Evolutionary conservation across 2,329 filamentous ascomycete species (phyloP), one percentile per base, ranked within the genome.

Genomic region (Tolypocladium ophioglossoides): DNA sequence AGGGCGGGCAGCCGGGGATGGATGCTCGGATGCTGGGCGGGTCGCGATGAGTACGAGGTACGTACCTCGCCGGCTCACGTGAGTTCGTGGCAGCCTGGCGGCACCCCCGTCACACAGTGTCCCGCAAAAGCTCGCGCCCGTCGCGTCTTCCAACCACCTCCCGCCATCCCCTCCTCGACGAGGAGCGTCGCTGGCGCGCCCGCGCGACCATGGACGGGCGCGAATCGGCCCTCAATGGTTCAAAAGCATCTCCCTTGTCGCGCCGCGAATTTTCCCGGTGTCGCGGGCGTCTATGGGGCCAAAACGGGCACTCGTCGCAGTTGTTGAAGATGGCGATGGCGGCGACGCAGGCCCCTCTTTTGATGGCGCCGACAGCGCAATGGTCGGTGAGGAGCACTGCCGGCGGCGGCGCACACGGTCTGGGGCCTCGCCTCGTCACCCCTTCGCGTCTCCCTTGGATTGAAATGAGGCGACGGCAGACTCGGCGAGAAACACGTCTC

Each of bases 71-170:
- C 24, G 51, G 16, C 63, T 74, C 72, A 74, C 72, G 72, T 74
- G 72, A 65, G 68, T 70, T 70, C 72, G 72, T 68, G 72, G 63
- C 62, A 64, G 68, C 64, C 64, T 73, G 69, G 71, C 66, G 70
- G 63, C 57, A 59, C 60, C 62, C 57, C 57, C 58, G 64, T 59
- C 56, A 52, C 62, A 65, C 64, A 60, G 61, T 61, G 62, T 61
- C 62, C 66, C 66, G 64, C 67, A 63, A 68, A 66, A 65, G 57
- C 67, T 66, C 70, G 70, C 70, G 70, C 65, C 68, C 64, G 68
- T 70, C 73, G 72, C 72, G 73, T 73, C 70, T 70, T 66, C 69
- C 70, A 61, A 62, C 64, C 64, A 71, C 70, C 61, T 71, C 68
- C 67, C 65, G 61, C 62, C 65, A 68, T 66, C 61, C 68, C 71